These are phyloP conservation scores for Fusarium clavum DNA, from an alignment of 2,329 filamentous ascomycete genomes.

Conservation along the genomic window DNA sequence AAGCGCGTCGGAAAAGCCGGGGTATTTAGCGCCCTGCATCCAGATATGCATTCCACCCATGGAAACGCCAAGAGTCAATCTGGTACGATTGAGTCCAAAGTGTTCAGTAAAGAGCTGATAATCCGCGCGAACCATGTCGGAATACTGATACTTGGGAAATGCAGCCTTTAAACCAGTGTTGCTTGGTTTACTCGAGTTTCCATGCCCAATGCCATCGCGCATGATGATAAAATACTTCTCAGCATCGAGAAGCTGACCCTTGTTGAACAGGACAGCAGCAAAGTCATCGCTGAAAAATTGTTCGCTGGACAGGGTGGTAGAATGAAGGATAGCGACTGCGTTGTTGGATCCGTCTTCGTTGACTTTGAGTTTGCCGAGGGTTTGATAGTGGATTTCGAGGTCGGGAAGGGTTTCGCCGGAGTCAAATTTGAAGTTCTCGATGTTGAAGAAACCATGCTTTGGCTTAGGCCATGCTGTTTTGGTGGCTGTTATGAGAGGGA, in stretches of 20 bases:
- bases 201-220: conserved; percentile 22
- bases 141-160: conserved; percentile 26
- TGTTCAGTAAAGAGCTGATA: conserved; percentile 1
- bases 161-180: conserved; percentile 4
- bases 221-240: conserved; percentile 30
- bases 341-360: conserved; percentile 17
- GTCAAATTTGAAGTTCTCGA: conserved; percentile 18
- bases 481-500: not conserved
- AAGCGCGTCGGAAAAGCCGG: conserved; percentile 7
- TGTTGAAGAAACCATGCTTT: not conserved
- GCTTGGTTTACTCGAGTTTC: conserved; percentile 33
- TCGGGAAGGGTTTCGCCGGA: conserved; percentile 2
- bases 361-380: conserved; percentile 27
- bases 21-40: conserved; percentile 16
- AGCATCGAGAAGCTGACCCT: conserved; percentile 11
- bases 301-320: not conserved
- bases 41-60: conserved; percentile 35
- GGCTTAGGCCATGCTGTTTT: not conserved
- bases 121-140: conserved; percentile 14
- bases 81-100: conserved; percentile 11
- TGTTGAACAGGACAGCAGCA: conserved; percentile 14
- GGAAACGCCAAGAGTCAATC: conserved; percentile 15
- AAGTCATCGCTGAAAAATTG: conserved; percentile 28
- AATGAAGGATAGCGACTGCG: conserved; percentile 26
- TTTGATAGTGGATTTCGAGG: conserved; percentile 24